A percentile compares a stretch with the other conserved stretches of the same genome.
phyloP scores from a whole-genome alignment of 2,329 filamentous ascomycete genomes.

The Xylariaceae sp. region DNA sequence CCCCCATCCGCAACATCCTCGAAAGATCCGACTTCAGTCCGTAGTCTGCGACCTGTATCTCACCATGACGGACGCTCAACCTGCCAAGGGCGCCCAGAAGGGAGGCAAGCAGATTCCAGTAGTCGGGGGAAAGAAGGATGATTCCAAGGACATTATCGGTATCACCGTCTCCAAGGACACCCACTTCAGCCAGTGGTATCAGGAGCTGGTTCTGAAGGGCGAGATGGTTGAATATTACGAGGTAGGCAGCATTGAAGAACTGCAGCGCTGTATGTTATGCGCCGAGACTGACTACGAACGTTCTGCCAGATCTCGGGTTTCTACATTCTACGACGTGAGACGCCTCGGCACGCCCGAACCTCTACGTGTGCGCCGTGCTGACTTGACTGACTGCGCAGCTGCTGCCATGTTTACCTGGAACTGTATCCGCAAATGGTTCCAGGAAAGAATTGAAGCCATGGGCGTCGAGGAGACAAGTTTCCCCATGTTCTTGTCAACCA shows the following conservation, averaged over 20 bases:
- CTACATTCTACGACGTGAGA: conserved; percentile 74
- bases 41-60: no score
- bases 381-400: conserved; percentile 24
- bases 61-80: conserved; percentile 27
- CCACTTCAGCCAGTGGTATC: conserved; percentile 93
- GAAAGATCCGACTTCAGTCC: no score
- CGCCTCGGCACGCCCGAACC: neutral
- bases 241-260: conserved; percentile 15
- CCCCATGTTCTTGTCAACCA: conserved; percentile 89
- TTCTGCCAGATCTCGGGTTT: conserved; percentile 83
- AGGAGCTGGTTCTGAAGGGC: conserved; percentile 93
- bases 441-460: conserved; percentile 75
- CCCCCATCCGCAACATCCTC: neutral
- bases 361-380: conserved; percentile 4
- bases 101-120: conserved; percentile 55
- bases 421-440: conserved; percentile 62
- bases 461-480: conserved; percentile 96
- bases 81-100: conserved; percentile 59
- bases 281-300: conserved; percentile 3
- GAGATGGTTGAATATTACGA: conserved; percentile 85
- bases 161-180: conserved; percentile 33
- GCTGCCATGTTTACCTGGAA: conserved; percentile 63
- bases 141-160: conserved; percentile 64
- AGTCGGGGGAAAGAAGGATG: conserved; percentile 51
- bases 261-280: neutral